Percentiles rank a stretch among this genome's conserved stretches.
These are phyloP conservation scores for Heimioporus sp. DNA, from an alignment of 768 basidiomycete species.

Conservation along the genomic window DNA sequence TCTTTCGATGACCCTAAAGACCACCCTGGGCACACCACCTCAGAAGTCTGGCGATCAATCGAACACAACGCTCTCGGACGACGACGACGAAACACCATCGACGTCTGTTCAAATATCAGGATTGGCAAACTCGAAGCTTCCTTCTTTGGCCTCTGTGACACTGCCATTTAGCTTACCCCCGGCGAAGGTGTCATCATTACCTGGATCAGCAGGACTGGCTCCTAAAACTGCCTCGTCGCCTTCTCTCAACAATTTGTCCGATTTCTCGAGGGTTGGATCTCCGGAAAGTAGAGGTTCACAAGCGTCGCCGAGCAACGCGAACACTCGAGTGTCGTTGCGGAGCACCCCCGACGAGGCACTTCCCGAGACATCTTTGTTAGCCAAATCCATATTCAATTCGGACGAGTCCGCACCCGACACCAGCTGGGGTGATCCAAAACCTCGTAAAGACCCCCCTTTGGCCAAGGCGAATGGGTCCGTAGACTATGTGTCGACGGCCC, in stretches of 20 bases:
- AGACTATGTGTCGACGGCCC: slow-evolving; percentile 17
- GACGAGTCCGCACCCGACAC: slow-evolving; percentile 6
- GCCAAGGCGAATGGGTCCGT: slow-evolving; percentile 16
- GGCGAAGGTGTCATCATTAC: slow-evolving; percentile 6
- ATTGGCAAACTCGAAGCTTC: slow-evolving; percentile 3
- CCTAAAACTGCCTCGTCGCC: slow-evolving; percentile 12
- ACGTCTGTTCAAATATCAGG: slow-evolving; percentile 5
- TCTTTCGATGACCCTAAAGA: not conserved
- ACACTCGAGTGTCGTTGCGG: slow-evolving; percentile 2
- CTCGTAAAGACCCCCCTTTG: slow-evolving; percentile 9
- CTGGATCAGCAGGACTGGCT: slow-evolving; percentile 1
- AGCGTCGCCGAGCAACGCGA: slow-evolving; percentile 7
- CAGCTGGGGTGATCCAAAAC: slow-evolving; percentile 15
- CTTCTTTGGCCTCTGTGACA: slow-evolving; percentile 12
- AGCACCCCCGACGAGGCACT: slow-evolving; percentile 5
- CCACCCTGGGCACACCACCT: slow-evolving; percentile 5
- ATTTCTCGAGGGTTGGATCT: slow-evolving; percentile 16
- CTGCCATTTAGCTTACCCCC: slow-evolving; percentile 16
- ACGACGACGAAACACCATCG: slow-evolving; percentile 9
- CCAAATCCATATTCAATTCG: slow-evolving; percentile 15
- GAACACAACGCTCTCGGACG: slow-evolving; percentile 14
- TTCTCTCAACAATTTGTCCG: slow-evolving; percentile 4
- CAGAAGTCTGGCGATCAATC: slow-evolving; percentile 9
- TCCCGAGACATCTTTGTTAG: slow-evolving; percentile 5
- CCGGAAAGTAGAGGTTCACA: slow-evolving; percentile 10